Percentiles rank a stretch among this genome's conserved stretches.
Evolutionary conservation across 2,329 filamentous ascomycete species (phyloP).

Genomic region (Falciphora oryzae): DNA sequence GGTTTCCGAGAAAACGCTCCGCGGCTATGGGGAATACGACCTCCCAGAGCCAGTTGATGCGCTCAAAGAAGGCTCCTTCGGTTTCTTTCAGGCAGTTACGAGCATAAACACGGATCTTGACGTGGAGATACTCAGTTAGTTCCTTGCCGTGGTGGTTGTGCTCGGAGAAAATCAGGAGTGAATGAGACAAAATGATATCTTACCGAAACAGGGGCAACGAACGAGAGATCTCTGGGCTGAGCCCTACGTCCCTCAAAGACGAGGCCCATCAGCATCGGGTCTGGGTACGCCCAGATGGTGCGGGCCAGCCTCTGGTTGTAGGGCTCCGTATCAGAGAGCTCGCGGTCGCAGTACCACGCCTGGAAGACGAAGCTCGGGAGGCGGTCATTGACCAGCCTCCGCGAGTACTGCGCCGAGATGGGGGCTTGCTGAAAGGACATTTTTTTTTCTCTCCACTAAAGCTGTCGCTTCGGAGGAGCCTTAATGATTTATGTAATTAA

Average conservation of each 20-base stretch:
- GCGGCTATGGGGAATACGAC: not conserved
- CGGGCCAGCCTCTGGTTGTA: not conserved
- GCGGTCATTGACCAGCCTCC: not conserved
- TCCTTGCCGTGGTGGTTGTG: not conserved
- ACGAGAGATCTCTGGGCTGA: not conserved
- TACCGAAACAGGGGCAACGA: not conserved
- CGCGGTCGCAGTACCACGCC: not conserved
- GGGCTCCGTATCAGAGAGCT: not conserved
- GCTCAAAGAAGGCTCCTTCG: not conserved
- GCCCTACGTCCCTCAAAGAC: not conserved
- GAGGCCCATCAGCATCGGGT: not conserved
- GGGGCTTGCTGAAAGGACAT: not conserved
- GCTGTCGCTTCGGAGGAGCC: not conserved
- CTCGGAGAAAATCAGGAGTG: too few relatives aligned
- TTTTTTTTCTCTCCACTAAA: not conserved
- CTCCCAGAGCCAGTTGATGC: constrained; percentile 1
- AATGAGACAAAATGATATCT: too few relatives aligned
- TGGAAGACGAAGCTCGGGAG: not conserved
- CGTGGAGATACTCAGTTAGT: not conserved
- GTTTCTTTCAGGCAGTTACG: not conserved
- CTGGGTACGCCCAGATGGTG: not conserved
- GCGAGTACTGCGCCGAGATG: not conserved
- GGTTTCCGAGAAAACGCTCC: not conserved
- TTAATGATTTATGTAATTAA: not conserved
- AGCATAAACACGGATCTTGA: not conserved